A percentile compares a stretch with the other conserved stretches of the same genome.
Evolutionary conservation across 2,329 filamentous ascomycete species (phyloP).

Genomic region (Apiospora kogelbergensis): DNA sequence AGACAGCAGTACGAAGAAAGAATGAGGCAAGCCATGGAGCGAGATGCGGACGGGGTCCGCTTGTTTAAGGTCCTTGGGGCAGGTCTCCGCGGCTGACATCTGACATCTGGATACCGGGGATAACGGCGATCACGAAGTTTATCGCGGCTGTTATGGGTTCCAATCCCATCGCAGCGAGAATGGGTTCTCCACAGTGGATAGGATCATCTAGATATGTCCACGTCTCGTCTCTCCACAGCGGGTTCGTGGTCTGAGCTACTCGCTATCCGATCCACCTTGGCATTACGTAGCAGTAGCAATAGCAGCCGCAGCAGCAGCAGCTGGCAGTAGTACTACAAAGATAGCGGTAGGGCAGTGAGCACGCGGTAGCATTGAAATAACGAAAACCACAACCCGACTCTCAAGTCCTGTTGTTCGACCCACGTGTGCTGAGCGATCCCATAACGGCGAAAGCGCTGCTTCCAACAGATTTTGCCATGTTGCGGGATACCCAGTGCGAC

Average conservation of each 20-base stretch:
- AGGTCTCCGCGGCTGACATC: constrained; percentile 3
- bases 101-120: not conserved
- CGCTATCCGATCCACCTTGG: not conserved
- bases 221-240: constrained; percentile 1
- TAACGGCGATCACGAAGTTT: constrained; percentile 1
- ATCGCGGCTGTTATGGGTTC: constrained; percentile 5
- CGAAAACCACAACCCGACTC: not conserved
- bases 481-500: not conserved
- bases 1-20: constrained; percentile 63
- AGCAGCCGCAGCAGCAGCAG: too few relatives aligned
- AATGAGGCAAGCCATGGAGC: constrained; percentile 74
- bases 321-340: not conserved
- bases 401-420: not conserved
- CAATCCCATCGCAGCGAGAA: not conserved
- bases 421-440: not conserved
- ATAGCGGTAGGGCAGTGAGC: not conserved
- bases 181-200: constrained; percentile 3
- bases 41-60: constrained; percentile 75
- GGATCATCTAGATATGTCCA: constrained; percentile 5
- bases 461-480: too few relatives aligned
- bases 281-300: not conserved
- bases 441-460: too few relatives aligned
- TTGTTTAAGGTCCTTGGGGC: constrained; percentile 70
- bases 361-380: not conserved
- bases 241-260: not conserved